Evolutionary conservation across 805 yeast genomes (phyloP), one percentile per base, ranked within the genome.

Genomic region (Candida berthetii): DNA sequence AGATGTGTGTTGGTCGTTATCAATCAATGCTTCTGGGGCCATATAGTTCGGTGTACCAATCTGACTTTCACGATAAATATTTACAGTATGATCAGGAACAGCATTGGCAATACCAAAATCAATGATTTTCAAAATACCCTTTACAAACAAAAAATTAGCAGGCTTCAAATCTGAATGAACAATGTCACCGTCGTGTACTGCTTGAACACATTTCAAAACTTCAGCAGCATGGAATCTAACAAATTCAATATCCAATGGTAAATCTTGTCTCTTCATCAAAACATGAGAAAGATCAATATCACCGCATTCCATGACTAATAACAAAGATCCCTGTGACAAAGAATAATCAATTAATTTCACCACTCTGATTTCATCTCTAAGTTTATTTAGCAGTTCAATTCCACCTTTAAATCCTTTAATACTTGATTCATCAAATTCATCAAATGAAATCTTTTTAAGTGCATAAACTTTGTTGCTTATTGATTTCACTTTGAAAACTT

Each of bases 31-130:
- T 61, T 91, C 99, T 0, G 99, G 99, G 0, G 99, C 96, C 98
- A 91, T 93, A 60, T 91, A 93, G 58, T 85, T 88, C 2, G 96
- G 96, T 0, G 99, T 91, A 4, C 99, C 99, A 40, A 89, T 83
- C 58, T 88, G 96, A 6, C 88, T 76, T 45, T 87, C 95, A 43
- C 97, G 72, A 56, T 90, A 90, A 16, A 91, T 77, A 52, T 93
- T 91, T 17, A 86, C 80, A 0, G 98, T 91, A 55, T 88, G 86
- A 40, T 90, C 96, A 1, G 95, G 93, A 1, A 93, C 88, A 0
- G 91, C 88, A 62, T 90, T 85, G n/a, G 98, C 87, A 37, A 85
- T 85, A 14, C 99, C 99, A 71, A 91, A 93, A 64, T 91, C 99
- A 46, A 91, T 91, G 34, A 91, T 78, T 57, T 91, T 91, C 50